Evolutionary conservation across 257 asterid genomes (phyloP).

Genomic region (Primulina eburnea): DNA sequence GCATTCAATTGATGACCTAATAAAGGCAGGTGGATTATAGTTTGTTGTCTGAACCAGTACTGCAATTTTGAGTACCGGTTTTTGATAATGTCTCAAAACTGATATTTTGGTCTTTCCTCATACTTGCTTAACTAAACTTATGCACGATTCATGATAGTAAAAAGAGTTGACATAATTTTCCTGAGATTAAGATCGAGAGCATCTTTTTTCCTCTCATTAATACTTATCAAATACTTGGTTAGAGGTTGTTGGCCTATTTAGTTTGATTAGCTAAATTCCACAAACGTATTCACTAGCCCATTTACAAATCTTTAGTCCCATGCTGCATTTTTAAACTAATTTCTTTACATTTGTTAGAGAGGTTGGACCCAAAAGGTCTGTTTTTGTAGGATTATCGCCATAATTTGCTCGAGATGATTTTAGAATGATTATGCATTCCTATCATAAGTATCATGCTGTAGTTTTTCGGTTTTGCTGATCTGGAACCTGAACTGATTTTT

Average conservation of each 20-base stretch:
- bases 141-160: conserved; percentile 11
- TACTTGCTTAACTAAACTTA: not conserved
- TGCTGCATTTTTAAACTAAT: conserved; percentile 16
- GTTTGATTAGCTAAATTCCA: not conserved
- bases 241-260: conserved; percentile 10
- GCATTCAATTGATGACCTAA: conserved; percentile 83
- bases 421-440: conserved; percentile 2
- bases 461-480: not conserved
- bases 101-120: conserved; percentile 6
- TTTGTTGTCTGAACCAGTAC: conserved; percentile 16
- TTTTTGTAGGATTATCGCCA: too few relatives aligned
- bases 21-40: conserved; percentile 70
- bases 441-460: not conserved
- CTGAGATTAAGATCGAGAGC: conserved; percentile 7
- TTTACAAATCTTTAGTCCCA: not conserved
- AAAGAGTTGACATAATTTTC: not conserved
- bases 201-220: not conserved
- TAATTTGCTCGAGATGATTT: not conserved
- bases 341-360: conserved; percentile 8
- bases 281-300: conserved; percentile 3
- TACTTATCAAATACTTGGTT: not conserved
- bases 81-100: not conserved
- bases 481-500: too few relatives aligned
- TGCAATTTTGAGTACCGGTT: conserved; percentile 1
- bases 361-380: conserved; percentile 1